These are phyloP conservation scores for Aspergillus kassunensis DNA, from an alignment of 495 filamentous ascomycete species.

Conservation along the genomic window DNA sequence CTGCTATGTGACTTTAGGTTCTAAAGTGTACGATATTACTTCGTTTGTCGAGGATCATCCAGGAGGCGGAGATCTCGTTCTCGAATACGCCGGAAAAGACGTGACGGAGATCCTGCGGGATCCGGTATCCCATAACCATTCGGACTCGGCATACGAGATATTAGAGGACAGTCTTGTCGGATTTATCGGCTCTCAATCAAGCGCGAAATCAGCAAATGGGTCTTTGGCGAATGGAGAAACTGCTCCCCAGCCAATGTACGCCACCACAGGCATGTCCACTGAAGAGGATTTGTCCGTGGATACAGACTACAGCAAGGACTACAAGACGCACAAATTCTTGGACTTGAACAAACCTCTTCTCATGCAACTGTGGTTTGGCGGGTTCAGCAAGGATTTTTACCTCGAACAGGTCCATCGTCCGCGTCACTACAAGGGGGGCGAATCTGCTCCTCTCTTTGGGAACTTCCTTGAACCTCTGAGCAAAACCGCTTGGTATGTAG, in stretches of 20 bases:
- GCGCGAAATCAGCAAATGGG: constrained; percentile 34
- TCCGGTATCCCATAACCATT: constrained; percentile 75
- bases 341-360: constrained; percentile 85
- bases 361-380: constrained; percentile 81
- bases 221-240: constrained; percentile 44
- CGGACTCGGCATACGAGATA: constrained; percentile 89
- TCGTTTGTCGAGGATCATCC: constrained; percentile 85
- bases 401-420: constrained; percentile 94
- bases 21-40: constrained; percentile 92
- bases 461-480: constrained; percentile 96
- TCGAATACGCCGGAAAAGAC: constrained; percentile 90
- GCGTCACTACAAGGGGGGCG: constrained; percentile 88
- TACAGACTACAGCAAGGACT: constrained; percentile 72
- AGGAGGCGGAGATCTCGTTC: constrained; percentile 81
- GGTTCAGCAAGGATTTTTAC: constrained; percentile 91
- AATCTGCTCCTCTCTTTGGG: constrained; percentile 90
- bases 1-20: constrained; percentile 89
- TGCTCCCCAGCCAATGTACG: constrained; percentile 50
- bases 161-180: constrained; percentile 80
- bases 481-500: constrained; percentile 88
- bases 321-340: constrained; percentile 84
- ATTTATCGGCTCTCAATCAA: constrained; percentile 51
- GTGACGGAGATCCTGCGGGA: constrained; percentile 79
- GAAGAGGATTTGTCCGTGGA: constrained; percentile 83
- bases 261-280: constrained; percentile 77